Evolutionary conservation across 371 early-diverging fungal genomes (phyloP), one percentile per base, ranked within the genome.

Genomic region (Entomophthora muscae): DNA sequence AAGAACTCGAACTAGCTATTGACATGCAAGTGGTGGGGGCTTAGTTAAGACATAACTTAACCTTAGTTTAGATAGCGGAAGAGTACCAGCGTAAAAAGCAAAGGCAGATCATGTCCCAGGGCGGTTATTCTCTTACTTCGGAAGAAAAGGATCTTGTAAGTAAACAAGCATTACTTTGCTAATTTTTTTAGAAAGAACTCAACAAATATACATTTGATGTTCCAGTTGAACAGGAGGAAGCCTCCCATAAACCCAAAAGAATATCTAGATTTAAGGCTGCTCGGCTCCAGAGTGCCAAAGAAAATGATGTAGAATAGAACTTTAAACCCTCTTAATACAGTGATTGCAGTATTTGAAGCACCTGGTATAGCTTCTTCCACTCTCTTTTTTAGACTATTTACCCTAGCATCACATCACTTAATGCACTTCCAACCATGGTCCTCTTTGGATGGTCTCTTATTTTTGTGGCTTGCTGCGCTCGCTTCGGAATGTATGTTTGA

Each of bases 261-360:
- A 26, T 55, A 5, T 55, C 55, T 12, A 55, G 55, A 21, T 55
- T 55, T 55, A 55, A 55, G 55, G 55, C 55, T 24, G 55, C 55
- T 21, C 22, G 55, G 51, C 51, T 51, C n/a, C n/a, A n/a, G n/a
- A n/a, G n/a, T n/a, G n/a, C n/a, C n/a, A n/a, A n/a, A n/a, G n/a
- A n/a, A n/a, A n/a, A n/a, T n/a, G n/a, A n/a, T n/a, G n/a, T n/a
- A n/a, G n/a, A n/a, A n/a, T n/a, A n/a, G n/a, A n/a, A n/a, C n/a
- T n/a, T n/a, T n/a, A n/a, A n/a, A n/a, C n/a, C n/a, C n/a, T n/a
- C n/a, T n/a, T n/a, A n/a, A n/a, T n/a, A n/a, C n/a, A n/a, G n/a
- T n/a, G n/a, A n/a, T n/a, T n/a, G n/a, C n/a, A n/a, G n/a, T n/a
- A n/a, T n/a, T n/a, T n/a, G n/a, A n/a, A n/a, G n/a, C n/a, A n/a